Base-by-base conservation (phyloP, 2,329 filamentous ascomycete species). In the Ambrosiella cleistominuta region DNA sequence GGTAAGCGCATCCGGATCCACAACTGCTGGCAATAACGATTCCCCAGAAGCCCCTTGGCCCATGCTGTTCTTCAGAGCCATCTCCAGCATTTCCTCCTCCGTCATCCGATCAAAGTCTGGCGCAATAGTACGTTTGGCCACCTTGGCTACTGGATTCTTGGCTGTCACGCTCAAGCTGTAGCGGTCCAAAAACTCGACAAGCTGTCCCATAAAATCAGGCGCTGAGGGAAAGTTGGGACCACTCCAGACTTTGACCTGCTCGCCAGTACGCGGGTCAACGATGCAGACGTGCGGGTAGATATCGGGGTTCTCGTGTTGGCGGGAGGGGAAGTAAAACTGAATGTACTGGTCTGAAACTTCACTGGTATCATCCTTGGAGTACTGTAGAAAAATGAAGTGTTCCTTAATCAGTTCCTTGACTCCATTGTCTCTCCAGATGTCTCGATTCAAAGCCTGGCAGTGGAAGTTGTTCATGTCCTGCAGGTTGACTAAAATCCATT, bases 281-380 rank as follows among this genome's bases (percentile, higher is more conserved):
- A 98, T 95, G 50, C 89, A 88, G 59, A 97, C 93, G 67, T 98
- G 90, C 5, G 93, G 93, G 67, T 94, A 98, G 64, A 90, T 89
- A 66, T 91, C 86, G n/a, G 82, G 78, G 66, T 85, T 85, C 65
- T 95, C 88, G 63, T 86, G 81, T 49, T 75, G 75, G 57, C 81
- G 78, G 67, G 74, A 74, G 1, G 75, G 74, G 62, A 97, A 90
- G 72, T 98, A 98, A 70, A 95, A 95, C 58, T 87, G 86, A 61
- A 94, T 75, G 69, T 95, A 98, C 63, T 88, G 82, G 63, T 81
- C 75, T 0, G 87, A 88, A 42, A 83, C 79, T 17, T 42, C 15
- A 13, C 35, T 54, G 0, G 81, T 79, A 64, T 94, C 89, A 63
- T 88, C 83, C 70, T 95, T 95, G 64, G 84, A 82, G 72, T 93